Percentiles rank a stretch among this genome's conserved stretches.
These are phyloP conservation scores for Cladosporium halotolerans DNA, from an alignment of 2,329 filamentous ascomycete genomes.

Conservation along the genomic window DNA sequence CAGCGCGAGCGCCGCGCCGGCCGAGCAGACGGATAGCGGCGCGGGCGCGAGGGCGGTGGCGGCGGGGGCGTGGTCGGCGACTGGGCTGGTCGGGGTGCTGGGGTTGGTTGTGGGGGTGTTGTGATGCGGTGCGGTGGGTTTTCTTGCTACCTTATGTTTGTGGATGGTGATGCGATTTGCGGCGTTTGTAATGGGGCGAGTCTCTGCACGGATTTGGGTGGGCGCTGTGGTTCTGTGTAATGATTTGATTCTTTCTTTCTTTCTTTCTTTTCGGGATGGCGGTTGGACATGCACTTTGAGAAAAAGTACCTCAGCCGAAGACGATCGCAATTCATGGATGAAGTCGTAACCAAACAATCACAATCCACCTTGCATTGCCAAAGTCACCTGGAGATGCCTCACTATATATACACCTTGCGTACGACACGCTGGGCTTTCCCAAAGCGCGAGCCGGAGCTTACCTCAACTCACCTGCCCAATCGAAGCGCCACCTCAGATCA, in stretches of 20 bases:
- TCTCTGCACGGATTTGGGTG: no score
- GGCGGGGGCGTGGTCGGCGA: neutral
- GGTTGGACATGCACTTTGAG: neutral
- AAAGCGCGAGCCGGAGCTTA: neutral
- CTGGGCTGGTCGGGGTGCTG: neutral
- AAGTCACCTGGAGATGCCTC: no score
- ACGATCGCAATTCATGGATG: neutral
- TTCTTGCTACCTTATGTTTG: neutral
- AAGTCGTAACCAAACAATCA: no score
- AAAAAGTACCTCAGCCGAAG: neutral
- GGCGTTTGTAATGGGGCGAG: no score
- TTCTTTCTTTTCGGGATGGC: neutral
- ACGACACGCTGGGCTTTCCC: no score
- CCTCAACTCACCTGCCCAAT: no score
- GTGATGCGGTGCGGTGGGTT: neutral
- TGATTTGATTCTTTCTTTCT: neutral
- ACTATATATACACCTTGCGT: no score
- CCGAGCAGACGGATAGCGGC: neutral
- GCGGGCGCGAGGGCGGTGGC: neutral
- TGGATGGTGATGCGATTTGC: neutral
- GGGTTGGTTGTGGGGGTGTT: neutral
- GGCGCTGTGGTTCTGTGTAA: neutral
- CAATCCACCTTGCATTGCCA: no score
- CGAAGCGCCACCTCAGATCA: no score
- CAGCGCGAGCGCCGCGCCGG: neutral